Base-by-base conservation (phyloP, 495 filamentous ascomycete species). In the Hypoxylon cercidicola region DNA sequence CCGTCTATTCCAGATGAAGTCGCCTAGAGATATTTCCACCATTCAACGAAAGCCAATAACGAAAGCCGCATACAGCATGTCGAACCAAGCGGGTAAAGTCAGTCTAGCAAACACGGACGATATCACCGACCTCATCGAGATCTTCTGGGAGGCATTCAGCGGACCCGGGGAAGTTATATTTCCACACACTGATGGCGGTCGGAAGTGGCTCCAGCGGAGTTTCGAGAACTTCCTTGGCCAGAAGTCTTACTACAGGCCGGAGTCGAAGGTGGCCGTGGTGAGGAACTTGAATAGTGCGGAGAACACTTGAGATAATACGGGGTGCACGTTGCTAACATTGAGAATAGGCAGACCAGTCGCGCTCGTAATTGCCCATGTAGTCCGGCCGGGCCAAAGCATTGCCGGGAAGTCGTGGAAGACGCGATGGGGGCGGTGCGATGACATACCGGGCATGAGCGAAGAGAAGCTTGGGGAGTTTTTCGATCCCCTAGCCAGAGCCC, bases 81-180 rank as follows among this genome's bases (percentile, higher is more conserved):
- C 25, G 7, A 7, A 7, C 25, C 25, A 28, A 7, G 68, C 64
- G n/a, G 52, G 46, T 4, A 61, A 65, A 85, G 88, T 47, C 86
- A 57, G 47, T 44, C 23, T 73, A 11, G 71, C 71, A 15, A 73
- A 43, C 5, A 43, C 50, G n/a, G 61, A 71, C 20, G 64, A 73
- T 30, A 71, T 73, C 18, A 61, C 71, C n/a, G 71, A 73, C 10
- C 61, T 71, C 10, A 32, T 73, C 8, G 47, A 49, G 44, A 73
- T 73, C 25, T 71, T 73, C 37, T 71, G 67, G 68, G 71, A 73
- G 48, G 67, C 71, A 18, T 73, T 73, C 19, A 61, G 57, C 49
- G 71, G 68, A 15, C 64, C 71, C 2, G 71, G 60, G 4, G 68
- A 73, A 20, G 39, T 62, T 15, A 44, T 66, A 11, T 73, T 73